Conservation (phyloP, 73 alveolate genomes). For the Paramecium biaurelia region DNA sequence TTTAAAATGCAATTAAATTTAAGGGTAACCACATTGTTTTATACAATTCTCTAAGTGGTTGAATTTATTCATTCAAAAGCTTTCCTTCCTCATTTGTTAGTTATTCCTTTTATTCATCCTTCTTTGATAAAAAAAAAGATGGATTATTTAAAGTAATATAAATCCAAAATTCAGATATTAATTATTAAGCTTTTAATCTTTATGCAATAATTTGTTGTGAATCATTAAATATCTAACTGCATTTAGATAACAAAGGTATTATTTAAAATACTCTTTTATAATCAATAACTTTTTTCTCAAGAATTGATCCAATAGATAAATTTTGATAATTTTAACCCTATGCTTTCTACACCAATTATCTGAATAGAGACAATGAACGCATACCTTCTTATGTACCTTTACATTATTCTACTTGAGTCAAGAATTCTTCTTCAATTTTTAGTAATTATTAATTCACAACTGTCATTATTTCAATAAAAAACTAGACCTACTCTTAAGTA, state of each 20-base stretch:
- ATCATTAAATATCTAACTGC: slow-evolving; percentile 23
- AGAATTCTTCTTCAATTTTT: slow-evolving; percentile 41
- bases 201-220: neutral
- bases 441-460: neutral
- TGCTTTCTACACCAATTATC: slow-evolving; percentile 18
- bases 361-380: neutral
- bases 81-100: slow-evolving; percentile 12
- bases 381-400: slow-evolving; percentile 38
- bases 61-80: neutral
- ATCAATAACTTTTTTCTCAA: slow-evolving; percentile 37
- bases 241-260: slow-evolving; percentile 18
- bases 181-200: neutral
- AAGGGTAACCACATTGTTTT: neutral
- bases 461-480: neutral
- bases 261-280: slow-evolving; percentile 3
- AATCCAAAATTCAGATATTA: slow-evolving; percentile 37
- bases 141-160: slow-evolving; percentile 6
- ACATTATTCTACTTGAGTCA: neutral
- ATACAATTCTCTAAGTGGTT: neutral
- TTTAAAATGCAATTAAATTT: neutral
- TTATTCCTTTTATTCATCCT: neutral
- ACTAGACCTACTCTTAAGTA: neutral
- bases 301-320: slow-evolving; percentile 29
- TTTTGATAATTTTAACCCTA: slow-evolving; percentile 24
- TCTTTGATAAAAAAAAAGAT: neutral